Base-by-base conservation (phyloP, 2,329 filamentous ascomycete genomes). In the Davidsoniella neocaledoniae region DNA sequence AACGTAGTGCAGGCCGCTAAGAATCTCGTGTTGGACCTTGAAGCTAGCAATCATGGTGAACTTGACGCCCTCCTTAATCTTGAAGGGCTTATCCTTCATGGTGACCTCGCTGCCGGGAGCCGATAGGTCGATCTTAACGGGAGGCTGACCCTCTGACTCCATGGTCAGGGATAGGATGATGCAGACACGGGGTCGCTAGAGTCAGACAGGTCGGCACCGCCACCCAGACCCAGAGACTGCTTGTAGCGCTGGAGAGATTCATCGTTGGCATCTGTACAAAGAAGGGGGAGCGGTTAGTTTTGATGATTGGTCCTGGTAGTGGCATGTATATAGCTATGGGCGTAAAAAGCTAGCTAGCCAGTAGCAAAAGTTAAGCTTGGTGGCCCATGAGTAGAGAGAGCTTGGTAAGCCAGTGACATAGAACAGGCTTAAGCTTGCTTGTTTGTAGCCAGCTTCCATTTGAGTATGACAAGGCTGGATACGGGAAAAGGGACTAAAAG, bases 191-290 rank as follows among this genome's bases (percentile, higher is more conserved):
- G 79, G 62, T 96, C 90, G 62, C 73, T 85, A 59, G 83, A 77
- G 63, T 88, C 78, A 51, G 79, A 83, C 54, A 86, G 74, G 58
- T 81, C 74, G 45, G 73, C 77, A 61, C 83, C 82, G 58, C 78
- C 79, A 56, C 80, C 78, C 54, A 96, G 79, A 58, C 91, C 91
- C 54, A 98, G 82, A 10, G 90, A 96, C 62, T 90, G 78, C 73
- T 98, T 98, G 83, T 94, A 98, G 61, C 90, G 83, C 69, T 93
- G 85, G 60, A 98, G 81, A 54, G 90, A 91, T 67, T 96, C 90
- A 65, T 98, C 91, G 60, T 84, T 70, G 57, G 73, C 71, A 60
- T 80, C 73, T 81, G 60, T 51, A 45, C 17, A 43, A 33, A 14
- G 49, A 44, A 53, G 50, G n/a, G 41, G 39, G 17, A 25, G 14